Evolutionary conservation across 441 rosid species (phyloP), one percentile per base, ranked within the genome.

Genomic region (Francoa sonchifolia): DNA sequence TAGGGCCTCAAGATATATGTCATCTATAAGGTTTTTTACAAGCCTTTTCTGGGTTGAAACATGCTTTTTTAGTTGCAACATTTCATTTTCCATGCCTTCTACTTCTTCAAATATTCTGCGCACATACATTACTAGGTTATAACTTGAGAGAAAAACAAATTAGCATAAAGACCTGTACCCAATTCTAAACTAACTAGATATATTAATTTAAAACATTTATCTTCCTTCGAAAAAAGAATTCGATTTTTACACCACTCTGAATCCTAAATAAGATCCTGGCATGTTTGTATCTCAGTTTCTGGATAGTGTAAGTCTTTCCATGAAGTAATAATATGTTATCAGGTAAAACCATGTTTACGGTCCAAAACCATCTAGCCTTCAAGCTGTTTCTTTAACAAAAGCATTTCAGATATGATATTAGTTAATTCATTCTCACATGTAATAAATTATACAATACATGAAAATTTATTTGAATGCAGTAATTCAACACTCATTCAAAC

Each of bases 91-190:
- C 65, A 63, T 57, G 25, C 56, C 59, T 49, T 63, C 55, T 3
- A 59, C 71, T 56, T 76, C 75, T 44, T 71, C 79, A 31, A 62
- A 48, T 56, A 79, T 48, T 55, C 84, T 76, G 66, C 59, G 44
- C 36, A 22, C n/a, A n/a, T n/a, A 36, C 0, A 25, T 26, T 33
- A 23, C 12, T 5, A 29, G n/a, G 13, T 35, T 21, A 8, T 40
- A 48, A 6, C 16, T 7, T 3, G 16, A 15, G 16, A 35, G 44
- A 1, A 12, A 34, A 4, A 13, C 22, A 21, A 8, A 19, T 19
- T 7, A 12, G 11, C 16, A 9, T 2, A 7, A 25, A 7, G 11
- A 5, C 8, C 29, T 1, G 13, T 12, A 7, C 5, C 5, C 12
- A 22, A 20, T 40, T 8, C 28, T 12, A 23, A 40, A 13, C 6